Evolutionary conservation across 176 grass and related monocot genomes (phyloP), one percentile per base, ranked within the genome.

Genomic region (Ensete ventricosum): DNA sequence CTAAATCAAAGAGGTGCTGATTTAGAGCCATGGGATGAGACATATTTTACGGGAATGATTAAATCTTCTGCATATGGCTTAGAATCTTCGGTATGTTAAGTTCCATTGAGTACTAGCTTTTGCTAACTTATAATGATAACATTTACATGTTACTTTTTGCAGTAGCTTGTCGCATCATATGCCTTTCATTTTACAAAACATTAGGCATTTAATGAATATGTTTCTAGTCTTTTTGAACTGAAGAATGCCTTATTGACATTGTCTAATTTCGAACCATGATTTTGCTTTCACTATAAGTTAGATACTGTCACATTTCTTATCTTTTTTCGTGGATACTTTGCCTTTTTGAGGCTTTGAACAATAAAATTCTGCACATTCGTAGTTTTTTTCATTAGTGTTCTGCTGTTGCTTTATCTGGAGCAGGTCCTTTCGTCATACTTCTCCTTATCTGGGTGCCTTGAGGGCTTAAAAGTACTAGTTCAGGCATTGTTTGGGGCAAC

Each of bases 401-500:
- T 50, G 34, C 34, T 43, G 34, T 54, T 66, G 9, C 81, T 14
- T 84, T 74, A 3, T 50, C 12, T 67, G 26, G 65, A 63, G 43
- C 85, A 97, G 90, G 80, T 89, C 49, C 73, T 91, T 83, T 81
- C 88, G 66, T 78, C 84, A 76, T 97, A 97, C 71, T 97, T 97
- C 64, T 88, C 90, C 52, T 80, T 97, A 67, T 82, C 79, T 10
- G 79, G 75, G 50, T 97, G 94, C 71, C 86, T 93, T 64, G 83
- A 97, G 79, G 90, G 94, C 17, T 82, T 97, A 72, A 97, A 90
- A 60, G 69, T 97, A 22, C 72, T 97, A 25, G 94, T 97, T 75
- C 85, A 93, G 77, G 93, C 90, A 66, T 89, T 97, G 79, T 93
- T 97, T 91, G 94, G 90, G 79, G 90, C 90, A 9, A 97, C 82